These are phyloP conservation scores for Leishmania major DNA, from an alignment of 208 protist genomes.

Conservation along the genomic window DNA sequence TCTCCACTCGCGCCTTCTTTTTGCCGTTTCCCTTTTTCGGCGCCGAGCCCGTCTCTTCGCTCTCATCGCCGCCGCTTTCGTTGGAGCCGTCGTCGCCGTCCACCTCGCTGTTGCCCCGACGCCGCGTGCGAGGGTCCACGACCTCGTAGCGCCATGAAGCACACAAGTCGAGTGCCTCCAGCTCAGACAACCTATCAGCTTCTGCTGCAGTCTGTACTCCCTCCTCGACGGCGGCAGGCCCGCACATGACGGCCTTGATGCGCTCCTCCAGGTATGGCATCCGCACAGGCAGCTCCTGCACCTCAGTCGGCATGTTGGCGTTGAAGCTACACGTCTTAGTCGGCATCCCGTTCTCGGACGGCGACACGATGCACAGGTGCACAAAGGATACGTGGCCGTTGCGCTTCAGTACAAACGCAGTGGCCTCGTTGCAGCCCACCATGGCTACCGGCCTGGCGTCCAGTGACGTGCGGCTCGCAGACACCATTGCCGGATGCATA, in stretches of 20 bases:
- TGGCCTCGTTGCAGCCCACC: slow-evolving; percentile 40
- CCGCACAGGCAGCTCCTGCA: slow-evolving; percentile 21
- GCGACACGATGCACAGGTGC: slow-evolving; percentile 28
- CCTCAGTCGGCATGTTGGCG: slow-evolving; percentile 34
- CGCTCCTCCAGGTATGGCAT: slow-evolving; percentile 49
- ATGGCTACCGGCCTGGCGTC: slow-evolving; percentile 46
- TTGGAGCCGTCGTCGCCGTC: slow-evolving; percentile 15
- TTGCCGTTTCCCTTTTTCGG: slow-evolving; percentile 2
- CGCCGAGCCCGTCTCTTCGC: not conserved
- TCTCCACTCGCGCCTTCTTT: slow-evolving; percentile 35
- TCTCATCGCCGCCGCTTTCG: slow-evolving; percentile 13
- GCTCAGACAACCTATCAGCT: not conserved
- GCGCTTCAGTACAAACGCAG: slow-evolving; percentile 58
- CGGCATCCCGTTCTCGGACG: slow-evolving; percentile 11
- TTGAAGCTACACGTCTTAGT: slow-evolving; percentile 39
- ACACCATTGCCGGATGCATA: slow-evolving; percentile 35
- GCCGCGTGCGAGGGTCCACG: slow-evolving; percentile 62
- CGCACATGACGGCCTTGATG: slow-evolving; percentile 43
- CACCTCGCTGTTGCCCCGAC: slow-evolving; percentile 24
- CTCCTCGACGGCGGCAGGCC: not conserved
- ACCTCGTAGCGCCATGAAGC: slow-evolving; percentile 78
- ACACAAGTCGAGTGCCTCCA: slow-evolving; percentile 63
- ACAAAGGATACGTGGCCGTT: slow-evolving; percentile 53
- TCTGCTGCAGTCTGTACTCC: not conserved
- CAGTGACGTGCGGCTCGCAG: slow-evolving; percentile 31